A percentile compares a stretch with the other conserved stretches of the same genome.
Conservation (phyloP, 139 green algal genomes). For the Pleodorina starrii region DNA sequence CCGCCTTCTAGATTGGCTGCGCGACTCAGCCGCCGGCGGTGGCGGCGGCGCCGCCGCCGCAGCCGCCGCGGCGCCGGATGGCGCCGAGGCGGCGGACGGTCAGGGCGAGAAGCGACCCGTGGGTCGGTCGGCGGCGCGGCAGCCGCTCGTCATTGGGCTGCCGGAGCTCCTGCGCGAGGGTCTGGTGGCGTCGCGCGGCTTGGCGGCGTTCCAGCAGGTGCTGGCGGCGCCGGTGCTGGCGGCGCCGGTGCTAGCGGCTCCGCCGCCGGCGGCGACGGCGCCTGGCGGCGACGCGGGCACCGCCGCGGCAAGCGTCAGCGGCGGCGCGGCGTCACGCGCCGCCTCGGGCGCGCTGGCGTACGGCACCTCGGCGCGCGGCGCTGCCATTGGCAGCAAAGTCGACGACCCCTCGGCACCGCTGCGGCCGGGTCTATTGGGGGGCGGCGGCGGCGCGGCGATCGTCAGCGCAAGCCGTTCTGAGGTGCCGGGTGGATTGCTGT, state of each 20-base stretch:
- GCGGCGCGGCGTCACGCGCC: background rate
- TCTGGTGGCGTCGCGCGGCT: slow-evolving; percentile 8
- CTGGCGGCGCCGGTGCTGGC: background rate
- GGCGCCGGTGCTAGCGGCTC: background rate
- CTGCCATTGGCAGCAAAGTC: background rate
- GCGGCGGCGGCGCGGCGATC: background rate
- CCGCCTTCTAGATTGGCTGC: slow-evolving; percentile 52
- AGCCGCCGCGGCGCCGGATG: background rate
- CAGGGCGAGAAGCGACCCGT: too few species aligned
- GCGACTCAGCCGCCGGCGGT: background rate
- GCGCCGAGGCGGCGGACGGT: background rate
- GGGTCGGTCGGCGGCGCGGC: background rate
- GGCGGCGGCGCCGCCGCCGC: background rate
- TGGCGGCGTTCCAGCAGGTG: slow-evolving; percentile 34
- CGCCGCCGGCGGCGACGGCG: background rate
- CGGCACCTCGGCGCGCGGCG: background rate
- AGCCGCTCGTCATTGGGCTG: slow-evolving; percentile 27
- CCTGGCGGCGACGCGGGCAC: too few species aligned
- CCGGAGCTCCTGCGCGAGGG: background rate
- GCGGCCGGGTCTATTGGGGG: too few species aligned
- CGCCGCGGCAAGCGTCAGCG: background rate
- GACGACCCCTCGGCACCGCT: slow-evolving; percentile 2
- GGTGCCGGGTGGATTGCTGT: too few species aligned
- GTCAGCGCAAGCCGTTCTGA: too few species aligned
- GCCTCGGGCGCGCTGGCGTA: background rate